phyloP scores from a whole-genome alignment of 1,284 basidiomycete genomes.

The Apiotrichum mycotoxinovorans region DNA sequence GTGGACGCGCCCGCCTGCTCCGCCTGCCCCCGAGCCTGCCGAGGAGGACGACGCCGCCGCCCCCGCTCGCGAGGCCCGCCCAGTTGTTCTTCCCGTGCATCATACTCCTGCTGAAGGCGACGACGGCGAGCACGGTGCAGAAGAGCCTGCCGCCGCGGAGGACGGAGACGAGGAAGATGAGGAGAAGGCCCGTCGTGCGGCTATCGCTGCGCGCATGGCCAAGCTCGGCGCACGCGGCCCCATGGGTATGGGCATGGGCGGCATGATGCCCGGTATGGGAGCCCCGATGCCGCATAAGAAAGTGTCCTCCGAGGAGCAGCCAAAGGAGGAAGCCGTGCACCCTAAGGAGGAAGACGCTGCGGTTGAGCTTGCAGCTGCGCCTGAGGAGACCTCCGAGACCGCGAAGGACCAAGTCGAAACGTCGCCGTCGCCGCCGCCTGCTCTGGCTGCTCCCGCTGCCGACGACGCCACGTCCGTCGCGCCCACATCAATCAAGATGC shows the following conservation, averaged over 20 bases:
- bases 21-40: constrained; percentile 50
- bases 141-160: not conserved
- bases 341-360: not conserved
- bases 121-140: not conserved
- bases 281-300: constrained; percentile 20
- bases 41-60: constrained; percentile 42
- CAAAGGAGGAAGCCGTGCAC: not conserved
- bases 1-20: constrained; percentile 62
- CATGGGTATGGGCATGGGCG: no score
- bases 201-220: constrained; percentile 53
- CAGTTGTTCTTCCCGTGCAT: not conserved
- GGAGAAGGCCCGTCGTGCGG: constrained; percentile 50
- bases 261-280: constrained; percentile 32
- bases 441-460: not conserved
- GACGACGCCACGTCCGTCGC: constrained; percentile 6
- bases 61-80: not conserved
- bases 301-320: constrained; percentile 11
- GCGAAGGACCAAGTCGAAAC: not conserved
- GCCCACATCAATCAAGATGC: constrained; percentile 38
- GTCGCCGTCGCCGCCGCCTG: not conserved
- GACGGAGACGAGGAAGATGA: constrained; percentile 47
- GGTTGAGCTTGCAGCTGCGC: constrained; percentile 2
- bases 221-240: constrained; percentile 51
- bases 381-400: not conserved
- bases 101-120: not conserved